phyloP scores from a whole-genome alignment of 352 stramenopile genomes.

The Phytopythium delawarense region DNA sequence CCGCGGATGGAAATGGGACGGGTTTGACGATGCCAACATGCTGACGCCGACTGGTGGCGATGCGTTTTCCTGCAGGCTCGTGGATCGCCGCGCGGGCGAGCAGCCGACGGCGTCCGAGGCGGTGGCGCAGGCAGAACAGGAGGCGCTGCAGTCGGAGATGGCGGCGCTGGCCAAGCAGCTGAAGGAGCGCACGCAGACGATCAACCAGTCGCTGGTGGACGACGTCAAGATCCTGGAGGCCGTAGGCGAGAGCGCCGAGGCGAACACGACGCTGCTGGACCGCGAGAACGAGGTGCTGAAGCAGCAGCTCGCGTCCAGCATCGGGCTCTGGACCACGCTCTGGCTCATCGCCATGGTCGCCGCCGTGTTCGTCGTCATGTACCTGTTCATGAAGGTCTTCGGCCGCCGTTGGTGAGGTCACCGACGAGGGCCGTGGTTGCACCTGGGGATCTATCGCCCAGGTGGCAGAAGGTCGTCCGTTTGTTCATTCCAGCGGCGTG shows the following conservation, averaged over 20 bases:
- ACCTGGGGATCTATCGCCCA: no score
- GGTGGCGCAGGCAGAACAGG: conserved; percentile 53
- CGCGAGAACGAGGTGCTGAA: conserved; percentile 61
- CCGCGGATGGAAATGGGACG: neutral
- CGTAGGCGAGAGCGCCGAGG: conserved; percentile 65
- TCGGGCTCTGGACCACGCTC: conserved; percentile 72
- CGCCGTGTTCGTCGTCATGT: conserved; percentile 61
- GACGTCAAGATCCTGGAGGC: conserved; percentile 75
- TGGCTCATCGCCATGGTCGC: conserved; percentile 59
- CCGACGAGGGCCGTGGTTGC: no score
- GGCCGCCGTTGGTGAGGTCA: conserved; percentile 38
- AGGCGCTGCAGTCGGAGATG: conserved; percentile 74
- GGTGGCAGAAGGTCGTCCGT: no score
- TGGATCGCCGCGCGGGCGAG: conserved; percentile 24
- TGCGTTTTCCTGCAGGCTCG: conserved; percentile 14
- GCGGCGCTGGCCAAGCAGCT: conserved; percentile 63
- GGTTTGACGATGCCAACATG: no score
- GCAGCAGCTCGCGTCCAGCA: conserved; percentile 62
- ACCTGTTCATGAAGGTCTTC: conserved; percentile 82
- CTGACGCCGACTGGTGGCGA: neutral
- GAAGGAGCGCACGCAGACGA: conserved; percentile 68
- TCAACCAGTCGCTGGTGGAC: conserved; percentile 66
- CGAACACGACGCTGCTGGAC: conserved; percentile 52
- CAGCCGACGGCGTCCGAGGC: conserved; percentile 34
- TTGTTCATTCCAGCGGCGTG: no score